Evolutionary conservation across 768 basidiomycete genomes (phyloP).

Genomic region (Boletus coccyginus): DNA sequence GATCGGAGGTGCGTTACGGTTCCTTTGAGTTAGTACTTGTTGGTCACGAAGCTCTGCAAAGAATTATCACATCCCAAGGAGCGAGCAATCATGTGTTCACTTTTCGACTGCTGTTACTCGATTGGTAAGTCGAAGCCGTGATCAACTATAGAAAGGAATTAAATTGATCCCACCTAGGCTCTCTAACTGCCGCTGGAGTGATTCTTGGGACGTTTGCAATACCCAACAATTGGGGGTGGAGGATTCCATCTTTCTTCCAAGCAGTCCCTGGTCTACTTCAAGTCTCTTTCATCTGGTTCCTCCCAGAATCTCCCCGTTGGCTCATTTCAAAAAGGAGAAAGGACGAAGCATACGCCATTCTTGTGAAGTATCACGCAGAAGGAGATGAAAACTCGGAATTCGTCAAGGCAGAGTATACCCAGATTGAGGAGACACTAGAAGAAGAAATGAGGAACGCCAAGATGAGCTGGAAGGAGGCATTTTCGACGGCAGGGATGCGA

Average conservation of each 20-base stretch:
- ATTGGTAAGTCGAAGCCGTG: conserved; percentile 4
- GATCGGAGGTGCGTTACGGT: neutral
- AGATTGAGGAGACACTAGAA: conserved; percentile 55
- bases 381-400: conserved; percentile 51
- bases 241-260: conserved; percentile 64
- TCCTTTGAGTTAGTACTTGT: neutral
- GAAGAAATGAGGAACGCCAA: conserved; percentile 2
- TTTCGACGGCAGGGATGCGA: conserved; percentile 16
- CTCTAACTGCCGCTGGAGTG: conserved; percentile 41
- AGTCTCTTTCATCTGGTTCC: conserved; percentile 51
- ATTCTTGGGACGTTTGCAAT: conserved; percentile 67
- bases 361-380: conserved; percentile 60
- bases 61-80: conserved; percentile 14
- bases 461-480: neutral
- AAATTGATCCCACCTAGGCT: conserved; percentile 4
- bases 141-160: too few species aligned
- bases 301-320: conserved; percentile 69
- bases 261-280: conserved; percentile 52
- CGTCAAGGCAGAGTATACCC: conserved; percentile 54
- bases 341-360: conserved; percentile 45
- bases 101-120: conserved; percentile 1
- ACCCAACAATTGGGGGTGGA: conserved; percentile 60
- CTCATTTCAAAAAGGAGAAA: conserved; percentile 56
- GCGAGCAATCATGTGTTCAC: neutral
- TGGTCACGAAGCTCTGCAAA: neutral